Base-by-base conservation (phyloP, 2,329 filamentous ascomycete genomes). In the Colletotrichum horii region DNA sequence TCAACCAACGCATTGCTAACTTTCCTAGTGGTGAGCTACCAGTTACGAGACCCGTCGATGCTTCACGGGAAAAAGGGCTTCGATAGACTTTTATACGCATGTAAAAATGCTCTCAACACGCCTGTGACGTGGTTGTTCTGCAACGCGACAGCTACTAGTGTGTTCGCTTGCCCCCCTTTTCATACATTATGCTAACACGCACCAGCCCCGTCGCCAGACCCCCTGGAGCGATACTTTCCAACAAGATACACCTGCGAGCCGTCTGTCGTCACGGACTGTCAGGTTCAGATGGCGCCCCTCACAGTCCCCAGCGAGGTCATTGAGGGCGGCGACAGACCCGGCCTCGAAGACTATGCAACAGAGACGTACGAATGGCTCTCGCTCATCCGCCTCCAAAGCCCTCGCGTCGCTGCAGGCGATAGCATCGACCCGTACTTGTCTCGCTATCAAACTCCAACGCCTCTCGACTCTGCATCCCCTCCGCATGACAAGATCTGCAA, bases 31-130 rank as follows among this genome's bases (percentile, higher is more conserved):
- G 91, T 98, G 61, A 92, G 96, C 79, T 88, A 94, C 66, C 93
- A 98, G 75, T 89, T 99, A 32, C 91, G 93, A 22, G 87, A 89
- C 7, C 90, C 93, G 1, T 93, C 93, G 1, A 98, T 98, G 95
- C 83, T 95, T 9, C 93, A 93, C 70, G 96, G 96, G 5, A 97
- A 95, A 83, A 96, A 94, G 78, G 94, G 93, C 0, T 98, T 97
- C 80, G 93, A 96, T 77, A 89, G 95, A 61, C 86, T 98, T 16
- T 83, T 93, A 8, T 94, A 94, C 88, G 95, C 95, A 16, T 95
- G 93, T 83, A 93, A 93, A 79, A 95, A 95, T 77, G 95, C 95
- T 26, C 87, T 98, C 26, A 91, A 89, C 65, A 85, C 88, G 60
- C 91, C 93, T 2, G 80, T 93, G 26, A 91, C 91, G 2, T 98